These are phyloP conservation scores for Capsaspora owczarzaki DNA, from an alignment of 78 protist species.

Conservation along the genomic window DNA sequence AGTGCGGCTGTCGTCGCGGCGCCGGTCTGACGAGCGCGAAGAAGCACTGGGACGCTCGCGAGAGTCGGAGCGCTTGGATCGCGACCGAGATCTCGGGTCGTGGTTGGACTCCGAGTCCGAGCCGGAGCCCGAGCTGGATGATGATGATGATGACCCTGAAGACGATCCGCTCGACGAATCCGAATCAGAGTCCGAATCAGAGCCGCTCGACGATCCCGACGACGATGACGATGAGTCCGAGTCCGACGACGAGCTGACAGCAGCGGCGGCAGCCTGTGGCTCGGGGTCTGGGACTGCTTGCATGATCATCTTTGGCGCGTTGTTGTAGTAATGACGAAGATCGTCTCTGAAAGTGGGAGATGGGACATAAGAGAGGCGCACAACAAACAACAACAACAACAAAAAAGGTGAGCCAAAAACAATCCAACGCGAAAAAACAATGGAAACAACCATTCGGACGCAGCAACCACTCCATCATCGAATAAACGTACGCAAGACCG, in stretches of 20 bases:
- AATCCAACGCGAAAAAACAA: not conserved
- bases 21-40: not conserved
- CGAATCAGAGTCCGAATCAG: not conserved
- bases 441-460: not conserved
- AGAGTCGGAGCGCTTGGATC: not conserved
- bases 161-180: not conserved
- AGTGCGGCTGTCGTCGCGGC: not conserved
- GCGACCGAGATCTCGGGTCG: not conserved
- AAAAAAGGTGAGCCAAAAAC: not conserved
- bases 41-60: not conserved
- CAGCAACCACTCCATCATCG: not conserved
- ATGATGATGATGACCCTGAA: not conserved
- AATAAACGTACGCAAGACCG: slow-evolving; percentile 53
- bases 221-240: not conserved
- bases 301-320: slow-evolving; percentile 8
- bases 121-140: not conserved
- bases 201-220: not conserved
- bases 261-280: no score
- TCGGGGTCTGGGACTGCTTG: not conserved
- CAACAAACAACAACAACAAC: not conserved
- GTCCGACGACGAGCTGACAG: no score
- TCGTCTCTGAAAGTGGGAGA: not conserved
- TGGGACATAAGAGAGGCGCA: no score
- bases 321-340: not conserved
- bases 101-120: not conserved